Evolutionary conservation across 78 protist genomes (phyloP).

Genomic region (Bodo saltans): DNA sequence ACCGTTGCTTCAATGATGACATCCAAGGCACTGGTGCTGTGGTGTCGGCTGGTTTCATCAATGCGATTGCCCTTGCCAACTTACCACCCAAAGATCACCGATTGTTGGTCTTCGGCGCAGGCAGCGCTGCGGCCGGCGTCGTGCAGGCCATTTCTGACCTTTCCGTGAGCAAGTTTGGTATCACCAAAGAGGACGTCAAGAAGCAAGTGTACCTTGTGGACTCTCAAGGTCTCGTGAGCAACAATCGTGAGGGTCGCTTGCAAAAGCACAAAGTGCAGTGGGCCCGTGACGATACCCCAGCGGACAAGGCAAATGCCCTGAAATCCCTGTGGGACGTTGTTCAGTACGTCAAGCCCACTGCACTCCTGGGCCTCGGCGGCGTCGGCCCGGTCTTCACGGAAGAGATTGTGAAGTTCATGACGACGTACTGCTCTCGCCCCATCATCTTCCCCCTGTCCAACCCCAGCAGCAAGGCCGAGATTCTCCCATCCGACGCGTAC

Average conservation of each 20-base stretch:
- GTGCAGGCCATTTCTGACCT: conserved; percentile 34
- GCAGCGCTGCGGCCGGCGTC: conserved; percentile 86
- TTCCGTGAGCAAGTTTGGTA: conserved; percentile 16
- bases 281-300: conserved; percentile 51
- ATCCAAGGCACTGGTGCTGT: conserved; percentile 88
- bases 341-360: conserved; percentile 66
- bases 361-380: conserved; percentile 81
- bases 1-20: conserved; percentile 93
- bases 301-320: conserved; percentile 13
- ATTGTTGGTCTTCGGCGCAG: conserved; percentile 83
- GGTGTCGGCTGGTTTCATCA: conserved; percentile 71
- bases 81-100: conserved; percentile 50
- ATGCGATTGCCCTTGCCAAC: conserved; percentile 42
- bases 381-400: conserved; percentile 69
- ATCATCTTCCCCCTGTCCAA: conserved; percentile 82
- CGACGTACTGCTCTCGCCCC: conserved; percentile 61
- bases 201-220: conserved; percentile 72
- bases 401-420: conserved; percentile 52
- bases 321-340: conserved; percentile 50
- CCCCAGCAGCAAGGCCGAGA: conserved; percentile 85
- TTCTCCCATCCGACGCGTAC: conserved; percentile 82
- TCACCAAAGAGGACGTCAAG: conserved; percentile 64
- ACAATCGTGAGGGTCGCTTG: conserved; percentile 52
- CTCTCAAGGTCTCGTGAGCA: conserved; percentile 52
- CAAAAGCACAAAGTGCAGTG: conserved; percentile 60